Percentiles rank a stretch among this genome's conserved stretches.
phyloP scores from a whole-genome alignment of 441 rosid genomes.

The Rhodomyrtus psidioides region DNA sequence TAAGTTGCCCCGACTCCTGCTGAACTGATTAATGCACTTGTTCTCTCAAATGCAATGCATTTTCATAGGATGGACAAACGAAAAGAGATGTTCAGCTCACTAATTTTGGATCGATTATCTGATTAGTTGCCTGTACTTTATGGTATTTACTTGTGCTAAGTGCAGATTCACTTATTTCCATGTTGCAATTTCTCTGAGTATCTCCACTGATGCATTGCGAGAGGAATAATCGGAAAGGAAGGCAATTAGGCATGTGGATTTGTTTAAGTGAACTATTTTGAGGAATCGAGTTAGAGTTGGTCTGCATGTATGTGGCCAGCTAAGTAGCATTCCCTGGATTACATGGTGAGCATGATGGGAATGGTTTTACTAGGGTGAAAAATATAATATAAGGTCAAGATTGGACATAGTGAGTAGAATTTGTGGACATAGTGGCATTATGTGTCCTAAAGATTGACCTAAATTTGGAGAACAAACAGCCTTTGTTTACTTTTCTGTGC shows the following conservation, averaged over 20 bases:
- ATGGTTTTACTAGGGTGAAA: background rate
- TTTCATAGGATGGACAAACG: background rate
- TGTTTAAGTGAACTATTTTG: background rate
- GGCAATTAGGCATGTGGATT: background rate
- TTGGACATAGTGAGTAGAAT: background rate
- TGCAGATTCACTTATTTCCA: background rate
- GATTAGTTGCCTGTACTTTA: background rate
- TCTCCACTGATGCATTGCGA: background rate
- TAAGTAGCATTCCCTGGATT: background rate
- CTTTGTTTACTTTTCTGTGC: background rate
- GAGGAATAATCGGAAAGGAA: background rate
- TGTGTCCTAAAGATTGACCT: background rate
- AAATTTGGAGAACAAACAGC: background rate
- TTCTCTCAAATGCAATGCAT: background rate
- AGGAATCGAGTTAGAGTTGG: background rate
- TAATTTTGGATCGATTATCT: background rate
- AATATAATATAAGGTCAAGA: background rate
- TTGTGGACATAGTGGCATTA: background rate
- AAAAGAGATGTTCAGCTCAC: background rate
- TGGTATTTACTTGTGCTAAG: background rate
- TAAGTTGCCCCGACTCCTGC: conserved; percentile 18
- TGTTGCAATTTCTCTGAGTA: background rate
- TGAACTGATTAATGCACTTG: background rate
- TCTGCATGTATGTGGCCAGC: background rate
- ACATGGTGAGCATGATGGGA: background rate